Evolutionary conservation across 2,329 filamentous ascomycete genomes (phyloP), one percentile per base, ranked within the genome.

Genomic region (Fonsecaea monophora): DNA sequence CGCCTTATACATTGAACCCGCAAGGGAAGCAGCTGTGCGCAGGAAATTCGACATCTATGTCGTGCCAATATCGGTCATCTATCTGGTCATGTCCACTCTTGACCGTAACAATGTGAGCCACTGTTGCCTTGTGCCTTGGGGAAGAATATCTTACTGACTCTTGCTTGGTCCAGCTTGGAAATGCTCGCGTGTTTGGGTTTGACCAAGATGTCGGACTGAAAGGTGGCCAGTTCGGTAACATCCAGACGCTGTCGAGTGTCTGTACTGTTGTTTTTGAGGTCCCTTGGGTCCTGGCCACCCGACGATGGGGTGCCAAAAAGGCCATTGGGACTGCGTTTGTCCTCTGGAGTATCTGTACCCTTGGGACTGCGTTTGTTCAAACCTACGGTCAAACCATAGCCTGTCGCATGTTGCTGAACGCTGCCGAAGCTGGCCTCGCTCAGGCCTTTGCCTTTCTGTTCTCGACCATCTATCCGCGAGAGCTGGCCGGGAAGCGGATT

Each of bases 161-260:
- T 25, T 25, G 25, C 25, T 21, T 48, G 38, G 34, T 18, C 0
- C 50, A 62, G 60, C 79, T 80, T 0, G 67, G 67, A 54, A 69
- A 90, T 73, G 86, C 86, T 15, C 85, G 85, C 65, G 86, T 90
- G 59, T 90, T 90, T 87, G 86, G 87, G 3, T 75, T 90, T 6
- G 79, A 77, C 32, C 74, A 81, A 56, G 86, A 89, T 66, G 79
- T 87, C 9, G 78, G 82, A 0, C 80, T 90, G 53, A 74, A 77
- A 18, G 84, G 83, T 15, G 88, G 89, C 68, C 82, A 90, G 58
- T 90, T 89, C 74, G 85, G 85, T 57, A 87, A 87, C 21, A 60
- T 69, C 13, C 35, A 56, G 18, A 69, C 64, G n/a, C 67, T 69
- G 12, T 67, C 53, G n/a, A 57, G 48, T 38, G 64, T 69, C 67